Evolutionary conservation across 1,284 basidiomycete genomes (phyloP).

Genomic region (Spongispora temasekensis): DNA sequence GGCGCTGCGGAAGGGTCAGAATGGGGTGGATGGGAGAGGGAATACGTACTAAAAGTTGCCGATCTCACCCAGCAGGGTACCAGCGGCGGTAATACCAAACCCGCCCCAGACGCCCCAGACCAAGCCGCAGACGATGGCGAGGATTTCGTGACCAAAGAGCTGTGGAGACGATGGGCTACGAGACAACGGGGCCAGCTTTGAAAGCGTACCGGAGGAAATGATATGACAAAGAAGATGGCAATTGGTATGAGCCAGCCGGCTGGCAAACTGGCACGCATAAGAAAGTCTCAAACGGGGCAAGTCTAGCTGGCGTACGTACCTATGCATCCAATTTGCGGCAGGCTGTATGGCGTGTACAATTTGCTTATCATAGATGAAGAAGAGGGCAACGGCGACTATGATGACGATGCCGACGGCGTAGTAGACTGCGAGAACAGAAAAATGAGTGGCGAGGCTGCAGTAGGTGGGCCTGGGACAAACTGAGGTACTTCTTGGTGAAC

Average conservation of each 20-base stretch:
- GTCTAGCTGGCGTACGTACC: constrained; percentile 39
- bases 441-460: no score
- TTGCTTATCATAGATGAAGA: constrained; percentile 57
- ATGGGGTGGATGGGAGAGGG: not conserved
- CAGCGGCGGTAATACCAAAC: constrained; percentile 50
- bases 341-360: constrained; percentile 71
- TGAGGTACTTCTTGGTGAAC: constrained; percentile 33
- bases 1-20: constrained; percentile 31
- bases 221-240: constrained; percentile 74
- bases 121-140: constrained; percentile 53
- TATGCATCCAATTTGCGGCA: constrained; percentile 62
- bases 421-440: constrained; percentile 55
- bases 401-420: constrained; percentile 44
- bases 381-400: constrained; percentile 53
- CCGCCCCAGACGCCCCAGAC: constrained; percentile 54
- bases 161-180: constrained; percentile 8
- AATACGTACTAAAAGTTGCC: constrained; percentile 51
- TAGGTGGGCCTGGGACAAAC: constrained; percentile 42
- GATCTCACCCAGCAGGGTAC: constrained; percentile 51
- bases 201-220: constrained; percentile 66
- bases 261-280: constrained; percentile 41
- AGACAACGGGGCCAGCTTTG: not conserved
- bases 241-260: constrained; percentile 85
- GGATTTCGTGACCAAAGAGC: constrained; percentile 49
- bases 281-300: not conserved